Conservation (phyloP, 208 protist species). For the Acanthamoeba castellanii region DNA sequence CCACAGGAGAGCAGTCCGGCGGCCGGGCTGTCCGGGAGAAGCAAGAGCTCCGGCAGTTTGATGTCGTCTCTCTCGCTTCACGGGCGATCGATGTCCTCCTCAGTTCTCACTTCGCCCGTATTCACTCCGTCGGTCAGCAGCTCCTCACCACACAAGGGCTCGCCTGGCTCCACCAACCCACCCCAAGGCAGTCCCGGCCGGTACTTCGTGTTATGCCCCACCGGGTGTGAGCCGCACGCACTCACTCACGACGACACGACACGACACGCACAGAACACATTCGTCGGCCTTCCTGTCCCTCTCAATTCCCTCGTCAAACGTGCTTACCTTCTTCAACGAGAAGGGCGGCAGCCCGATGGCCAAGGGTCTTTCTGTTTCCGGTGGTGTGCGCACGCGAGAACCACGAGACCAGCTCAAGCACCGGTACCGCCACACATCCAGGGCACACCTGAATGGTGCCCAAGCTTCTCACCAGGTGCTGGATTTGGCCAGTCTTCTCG, state of each 20-base stretch:
- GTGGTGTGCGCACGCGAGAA: background rate
- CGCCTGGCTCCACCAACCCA: background rate
- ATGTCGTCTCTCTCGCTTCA: background rate
- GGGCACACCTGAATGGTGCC: no score
- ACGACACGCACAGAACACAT: background rate
- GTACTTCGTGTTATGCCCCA: background rate
- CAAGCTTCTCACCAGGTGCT: no score
- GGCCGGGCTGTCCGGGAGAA: background rate
- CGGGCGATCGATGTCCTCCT: constrained; percentile 8
- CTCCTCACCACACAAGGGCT: background rate
- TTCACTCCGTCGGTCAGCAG: background rate
- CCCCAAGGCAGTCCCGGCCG: background rate
- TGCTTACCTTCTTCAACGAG: constrained; percentile 34
- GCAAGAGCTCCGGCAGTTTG: constrained; percentile 19
- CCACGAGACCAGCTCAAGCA: background rate
- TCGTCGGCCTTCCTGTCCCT: background rate
- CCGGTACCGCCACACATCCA: no score
- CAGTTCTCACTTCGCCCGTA: background rate
- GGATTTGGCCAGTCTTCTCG: background rate
- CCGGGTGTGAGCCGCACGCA: background rate
- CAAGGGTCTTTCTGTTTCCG: background rate
- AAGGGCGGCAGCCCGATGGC: background rate
- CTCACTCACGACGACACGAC: background rate
- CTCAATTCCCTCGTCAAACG: background rate
- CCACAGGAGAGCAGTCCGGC: background rate